phyloP scores from a whole-genome alignment of 1,139 yeast species.

The Blastobotrys arbuscula region DNA sequence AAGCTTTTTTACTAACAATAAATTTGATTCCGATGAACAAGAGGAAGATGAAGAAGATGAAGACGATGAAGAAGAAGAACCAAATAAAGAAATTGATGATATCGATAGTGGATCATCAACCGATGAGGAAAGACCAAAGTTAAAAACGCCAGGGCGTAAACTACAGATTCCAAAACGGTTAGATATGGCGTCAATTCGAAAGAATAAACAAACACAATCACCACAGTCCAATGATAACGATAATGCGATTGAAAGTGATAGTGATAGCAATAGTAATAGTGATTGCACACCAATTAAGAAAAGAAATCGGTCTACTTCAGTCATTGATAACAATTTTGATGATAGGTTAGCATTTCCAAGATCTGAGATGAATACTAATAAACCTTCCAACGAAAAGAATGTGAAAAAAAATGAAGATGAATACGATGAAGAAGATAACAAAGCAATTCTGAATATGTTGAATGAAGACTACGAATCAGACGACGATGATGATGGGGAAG shows the following conservation, averaged over 20 bases:
- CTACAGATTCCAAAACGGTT: constrained; percentile 24
- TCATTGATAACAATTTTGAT: constrained; percentile 20
- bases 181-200: constrained; percentile 21
- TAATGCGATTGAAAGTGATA: constrained; percentile 4
- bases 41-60: constrained; percentile 14
- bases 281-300: constrained; percentile 1
- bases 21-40: not conserved
- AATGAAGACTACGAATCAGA: constrained; percentile 17
- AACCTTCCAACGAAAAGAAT: not conserved
- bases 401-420: not conserved
- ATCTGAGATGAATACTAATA: constrained; percentile 1
- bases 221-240: constrained; percentile 2
- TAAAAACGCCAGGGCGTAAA: constrained; percentile 11
- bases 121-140: constrained; percentile 17
- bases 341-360: constrained; percentile 17
- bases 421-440: constrained; percentile 12
- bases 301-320: constrained; percentile 10
- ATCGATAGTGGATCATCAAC: constrained; percentile 15
- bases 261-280: constrained; percentile 8
- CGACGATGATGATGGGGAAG: constrained; percentile 27
- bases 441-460: constrained; percentile 5
- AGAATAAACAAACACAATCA: constrained; percentile 10
- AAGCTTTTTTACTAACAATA: not conserved
- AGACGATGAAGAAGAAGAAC: constrained; percentile 11
- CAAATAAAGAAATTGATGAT: constrained; percentile 12